phyloP scores from a whole-genome alignment of 176 grass and related monocot species.

The Typha latifolia region DNA sequence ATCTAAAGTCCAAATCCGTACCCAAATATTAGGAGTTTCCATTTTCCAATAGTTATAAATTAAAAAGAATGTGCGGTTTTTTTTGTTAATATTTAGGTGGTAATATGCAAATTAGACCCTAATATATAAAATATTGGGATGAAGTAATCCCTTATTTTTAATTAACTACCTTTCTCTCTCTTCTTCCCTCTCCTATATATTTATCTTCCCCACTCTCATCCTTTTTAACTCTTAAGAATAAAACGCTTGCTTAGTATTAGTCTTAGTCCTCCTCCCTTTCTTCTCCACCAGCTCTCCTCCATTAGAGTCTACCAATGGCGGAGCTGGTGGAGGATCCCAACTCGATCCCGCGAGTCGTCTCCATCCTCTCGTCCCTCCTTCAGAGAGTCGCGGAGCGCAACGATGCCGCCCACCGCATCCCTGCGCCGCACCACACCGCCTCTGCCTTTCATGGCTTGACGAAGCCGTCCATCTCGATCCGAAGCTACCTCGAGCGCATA shows the following conservation, averaged over 20 bases:
- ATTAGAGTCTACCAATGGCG: slow-evolving; percentile 24
- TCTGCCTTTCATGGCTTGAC: slow-evolving; percentile 77
- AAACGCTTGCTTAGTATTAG: neutral
- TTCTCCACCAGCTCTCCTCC: slow-evolving; percentile 18
- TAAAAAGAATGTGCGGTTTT: no score
- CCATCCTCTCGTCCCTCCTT: slow-evolving; percentile 72
- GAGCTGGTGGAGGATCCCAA: slow-evolving; percentile 32
- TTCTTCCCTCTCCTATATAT: neutral
- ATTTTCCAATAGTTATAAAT: no score
- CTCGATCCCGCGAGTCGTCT: slow-evolving; percentile 69
- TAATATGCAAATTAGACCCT: no score
- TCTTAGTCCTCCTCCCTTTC: slow-evolving; percentile 9
- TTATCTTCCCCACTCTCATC: neutral
- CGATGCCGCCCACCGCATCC: slow-evolving; percentile 22
- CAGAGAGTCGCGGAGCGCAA: slow-evolving; percentile 60
- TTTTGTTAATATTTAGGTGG: no score
- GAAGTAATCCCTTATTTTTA: no score
- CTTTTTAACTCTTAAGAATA: neutral
- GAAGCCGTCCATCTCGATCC: slow-evolving; percentile 79
- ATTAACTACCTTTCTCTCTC: no score
- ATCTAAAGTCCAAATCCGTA: no score
- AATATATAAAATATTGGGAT: no score
- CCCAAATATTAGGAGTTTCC: no score
- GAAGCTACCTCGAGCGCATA: slow-evolving; percentile 90
- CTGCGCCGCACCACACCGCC: neutral